phyloP scores from a whole-genome alignment of 352 stramenopile genomes.

The Globisporangium sylvaticum region DNA sequence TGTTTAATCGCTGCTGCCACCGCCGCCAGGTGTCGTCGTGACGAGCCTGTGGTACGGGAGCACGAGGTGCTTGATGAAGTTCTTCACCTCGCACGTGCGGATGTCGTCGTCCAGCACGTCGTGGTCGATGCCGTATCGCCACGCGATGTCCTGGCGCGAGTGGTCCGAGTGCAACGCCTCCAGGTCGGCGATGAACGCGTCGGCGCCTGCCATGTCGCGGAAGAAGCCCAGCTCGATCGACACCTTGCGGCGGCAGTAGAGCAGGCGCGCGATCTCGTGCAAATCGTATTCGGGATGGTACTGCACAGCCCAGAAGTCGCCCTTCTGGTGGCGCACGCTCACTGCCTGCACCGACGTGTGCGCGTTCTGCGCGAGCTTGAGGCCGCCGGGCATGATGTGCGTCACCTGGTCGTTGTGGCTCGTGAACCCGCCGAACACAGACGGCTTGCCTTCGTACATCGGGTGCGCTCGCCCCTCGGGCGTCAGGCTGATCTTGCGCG shows the following conservation, averaged over 20 bases:
- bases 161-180: conserved; percentile 52
- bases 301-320: conserved; percentile 75
- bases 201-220: conserved; percentile 36
- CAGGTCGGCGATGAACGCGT: conserved; percentile 48
- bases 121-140: conserved; percentile 55
- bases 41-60: conserved; percentile 44
- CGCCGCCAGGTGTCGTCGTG: neutral
- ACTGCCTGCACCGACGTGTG: conserved; percentile 63
- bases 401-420: conserved; percentile 79
- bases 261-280: conserved; percentile 68
- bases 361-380: conserved; percentile 51
- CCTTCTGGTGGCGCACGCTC: conserved; percentile 48
- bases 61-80: conserved; percentile 71
- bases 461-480: conserved; percentile 51
- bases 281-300: conserved; percentile 81
- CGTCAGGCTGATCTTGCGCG: conserved; percentile 65
- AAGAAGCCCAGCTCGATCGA: conserved; percentile 69
- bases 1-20: neutral
- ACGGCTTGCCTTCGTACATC: conserved; percentile 70
- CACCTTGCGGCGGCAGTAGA: conserved; percentile 61
- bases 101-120: conserved; percentile 69
- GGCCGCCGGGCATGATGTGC: conserved; percentile 41
- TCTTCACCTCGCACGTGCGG: conserved; percentile 63
- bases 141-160: conserved; percentile 53
- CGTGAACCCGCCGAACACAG: conserved; percentile 66